Evolutionary conservation across 2,329 filamentous ascomycete species (phyloP), one percentile per base, ranked within the genome.

Genomic region (Teratosphaeria nubilosa): DNA sequence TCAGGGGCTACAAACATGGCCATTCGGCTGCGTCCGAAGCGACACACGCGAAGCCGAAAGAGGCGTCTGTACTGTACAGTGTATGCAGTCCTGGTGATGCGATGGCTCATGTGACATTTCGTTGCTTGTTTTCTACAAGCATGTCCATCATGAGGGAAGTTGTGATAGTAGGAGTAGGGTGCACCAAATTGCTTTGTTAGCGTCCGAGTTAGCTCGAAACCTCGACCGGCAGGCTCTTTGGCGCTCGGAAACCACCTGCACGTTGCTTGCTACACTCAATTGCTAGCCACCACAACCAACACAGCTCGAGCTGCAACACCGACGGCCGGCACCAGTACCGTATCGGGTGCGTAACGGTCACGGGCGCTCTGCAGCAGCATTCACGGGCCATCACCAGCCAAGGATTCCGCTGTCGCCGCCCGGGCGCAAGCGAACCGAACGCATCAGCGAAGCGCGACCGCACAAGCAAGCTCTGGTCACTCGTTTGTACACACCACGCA

Each of bases 371-470:
- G 41, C 41, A 48, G 41, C 41, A 48, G 41, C 20, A 48, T 48
- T 48, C 41, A 48, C 41, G 41, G n/a, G n/a, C n/a, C 41, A 10
- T 48, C n/a, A 11, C 20, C 41, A 22, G 41, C 41, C 41, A 48
- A 48, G 41, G 7, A 22, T 48, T 11, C 2, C 41, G 54, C 37
- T 37, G 54, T 37, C 50, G 30, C 24, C 37, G 10, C 30, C 16
- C 30, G 41, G 41, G 41, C 41, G 41, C 41, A 48, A 48, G n/a
- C 41, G 41, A 48, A 48, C 41, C 56, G 25, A 45, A 54, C 56
- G 57, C 57, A 53, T 30, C 54, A 56, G 53, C 54, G 25, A 50
- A 53, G 34, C 48, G 57, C 57, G 57, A 58, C 57, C 57, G 57
- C 57, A 51, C 20, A 20, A 37, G 37, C 27, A 51, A 27, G n/a